Evolutionary conservation across 306 rosid species (phyloP), one percentile per base, ranked within the genome.

Genomic region (Argentina anserina): DNA sequence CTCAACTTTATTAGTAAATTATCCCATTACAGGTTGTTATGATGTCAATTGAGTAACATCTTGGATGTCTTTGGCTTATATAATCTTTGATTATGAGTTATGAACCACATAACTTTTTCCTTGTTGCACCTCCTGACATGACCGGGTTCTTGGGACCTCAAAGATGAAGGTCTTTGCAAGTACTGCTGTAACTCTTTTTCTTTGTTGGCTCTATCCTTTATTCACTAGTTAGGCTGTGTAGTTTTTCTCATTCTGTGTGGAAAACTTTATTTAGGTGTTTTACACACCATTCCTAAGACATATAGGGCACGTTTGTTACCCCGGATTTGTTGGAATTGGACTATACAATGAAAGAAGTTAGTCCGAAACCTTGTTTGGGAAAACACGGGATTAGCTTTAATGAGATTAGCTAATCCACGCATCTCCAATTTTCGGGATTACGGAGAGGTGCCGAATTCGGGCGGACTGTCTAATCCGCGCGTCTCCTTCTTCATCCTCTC

Each of bases 101-200:
- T 59, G 99, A 94, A 74, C 99, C 99, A 64, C 99, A 94, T 81
- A 91, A 9, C 97, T 94, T 80, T 81, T 89, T 76, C 95, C 99
- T 87, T 58, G 91, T 88, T 73, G 89, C 90, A 10, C 88, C 91
- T 40, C 95, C 90, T 47, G 90, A 88, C 85, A 83, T 74, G 70
- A 89, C 96, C 15, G 97, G 99, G 34, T 94, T 88, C 86, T 80
- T 94, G 92, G 97, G 97, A 33, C 95, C 68, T 86, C 90, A 26
- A 94, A 89, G 76, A 84, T 94, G 40, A 94, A 88, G 80, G 93
- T 90, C 85, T 96, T 94, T 69, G 99, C 99, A 9, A 94, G 99
- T 87, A 87, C 84, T 23, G 97, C 96, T 43, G 99, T 94, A 83
- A 89, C 94, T 64, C 67, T 84, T 76, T 79, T 71, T 33, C 43